phyloP scores from a whole-genome alignment of 2,329 filamentous ascomycete genomes.

The Fusarium decemcellulare region DNA sequence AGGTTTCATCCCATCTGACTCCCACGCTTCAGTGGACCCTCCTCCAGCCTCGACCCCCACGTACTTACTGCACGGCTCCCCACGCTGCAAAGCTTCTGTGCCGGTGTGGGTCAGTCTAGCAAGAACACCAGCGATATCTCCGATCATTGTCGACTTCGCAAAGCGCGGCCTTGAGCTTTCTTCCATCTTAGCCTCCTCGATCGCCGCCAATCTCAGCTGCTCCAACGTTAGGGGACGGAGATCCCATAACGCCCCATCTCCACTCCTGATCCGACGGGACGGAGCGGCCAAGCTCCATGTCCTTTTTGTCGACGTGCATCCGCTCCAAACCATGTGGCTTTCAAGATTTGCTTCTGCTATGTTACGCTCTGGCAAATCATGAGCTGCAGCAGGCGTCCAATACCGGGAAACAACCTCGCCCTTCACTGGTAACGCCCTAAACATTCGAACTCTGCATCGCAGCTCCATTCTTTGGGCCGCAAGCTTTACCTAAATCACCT shows the following conservation, averaged over 20 bases:
- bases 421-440: neutral
- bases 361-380: slow-evolving; percentile 30
- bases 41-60: slow-evolving; percentile 33
- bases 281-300: slow-evolving; percentile 24
- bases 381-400: slow-evolving; percentile 3
- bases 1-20: slow-evolving; percentile 25
- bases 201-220: slow-evolving; percentile 20
- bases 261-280: slow-evolving; percentile 27
- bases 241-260: slow-evolving; percentile 22
- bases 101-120: slow-evolving; percentile 34
- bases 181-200: slow-evolving; percentile 22
- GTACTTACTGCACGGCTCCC: slow-evolving; percentile 19
- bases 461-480: slow-evolving; percentile 2
- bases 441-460: slow-evolving; percentile 3
- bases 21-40: slow-evolving; percentile 33
- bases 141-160: slow-evolving; percentile 25
- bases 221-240: slow-evolving; percentile 16
- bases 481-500: slow-evolving; percentile 1
- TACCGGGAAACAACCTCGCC: neutral
- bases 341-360: slow-evolving; percentile 24
- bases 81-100: slow-evolving; percentile 39
- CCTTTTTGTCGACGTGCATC: slow-evolving; percentile 37
- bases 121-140: neutral
- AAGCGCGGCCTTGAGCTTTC: slow-evolving; percentile 29
- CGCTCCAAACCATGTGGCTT: slow-evolving; percentile 30